phyloP scores from a whole-genome alignment of 495 filamentous ascomycete species.

The Podospora comata region DNA sequence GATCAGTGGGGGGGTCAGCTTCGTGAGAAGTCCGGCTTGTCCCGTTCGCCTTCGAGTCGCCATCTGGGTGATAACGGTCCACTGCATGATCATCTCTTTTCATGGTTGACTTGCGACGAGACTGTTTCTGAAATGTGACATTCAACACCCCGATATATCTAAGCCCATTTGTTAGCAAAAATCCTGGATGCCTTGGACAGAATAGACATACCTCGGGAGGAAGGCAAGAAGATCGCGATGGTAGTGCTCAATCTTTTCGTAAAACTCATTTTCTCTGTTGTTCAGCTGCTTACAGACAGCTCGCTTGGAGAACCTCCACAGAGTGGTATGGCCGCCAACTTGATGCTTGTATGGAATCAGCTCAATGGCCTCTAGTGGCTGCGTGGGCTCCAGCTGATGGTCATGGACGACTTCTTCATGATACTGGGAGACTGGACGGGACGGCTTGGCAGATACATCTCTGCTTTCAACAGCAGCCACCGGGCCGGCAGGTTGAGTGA shows the following conservation, averaged over 20 bases:
- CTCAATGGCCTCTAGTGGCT: conserved; percentile 85
- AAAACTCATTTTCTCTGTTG: conserved; percentile 96
- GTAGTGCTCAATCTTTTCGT: conserved; percentile 86
- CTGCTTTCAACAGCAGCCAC: conserved; percentile 38
- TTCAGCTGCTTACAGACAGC: conserved; percentile 98
- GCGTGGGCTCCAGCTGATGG: conserved; percentile 47
- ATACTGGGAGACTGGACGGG: conserved; percentile 38
- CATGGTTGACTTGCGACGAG: conserved; percentile 60
- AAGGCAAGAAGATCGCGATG: conserved; percentile 89
- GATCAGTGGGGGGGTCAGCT: conserved; percentile 19
- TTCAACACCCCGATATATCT: conserved; percentile 98
- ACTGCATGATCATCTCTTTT: conserved; percentile 41
- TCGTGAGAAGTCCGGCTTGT: conserved; percentile 14
- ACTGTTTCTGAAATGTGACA: conserved; percentile 87
- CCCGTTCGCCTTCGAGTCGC: conserved; percentile 21
- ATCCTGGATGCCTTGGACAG: conserved; percentile 9
- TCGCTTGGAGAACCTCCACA: conserved; percentile 91
- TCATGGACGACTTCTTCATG: conserved; percentile 48
- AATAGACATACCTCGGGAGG: conserved; percentile 73
- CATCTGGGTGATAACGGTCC: conserved; percentile 20
- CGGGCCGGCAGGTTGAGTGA: conserved; percentile 36
- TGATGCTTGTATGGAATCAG: conserved; percentile 96
- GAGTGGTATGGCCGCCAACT: conserved; percentile 91
- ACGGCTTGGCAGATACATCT: conserved; percentile 27
- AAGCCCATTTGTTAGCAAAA: conserved; percentile 7